A percentile compares a stretch with the other conserved stretches of the same genome.
Evolutionary conservation across 768 basidiomycete genomes (phyloP).

Genomic region (Sutorius australiensis): DNA sequence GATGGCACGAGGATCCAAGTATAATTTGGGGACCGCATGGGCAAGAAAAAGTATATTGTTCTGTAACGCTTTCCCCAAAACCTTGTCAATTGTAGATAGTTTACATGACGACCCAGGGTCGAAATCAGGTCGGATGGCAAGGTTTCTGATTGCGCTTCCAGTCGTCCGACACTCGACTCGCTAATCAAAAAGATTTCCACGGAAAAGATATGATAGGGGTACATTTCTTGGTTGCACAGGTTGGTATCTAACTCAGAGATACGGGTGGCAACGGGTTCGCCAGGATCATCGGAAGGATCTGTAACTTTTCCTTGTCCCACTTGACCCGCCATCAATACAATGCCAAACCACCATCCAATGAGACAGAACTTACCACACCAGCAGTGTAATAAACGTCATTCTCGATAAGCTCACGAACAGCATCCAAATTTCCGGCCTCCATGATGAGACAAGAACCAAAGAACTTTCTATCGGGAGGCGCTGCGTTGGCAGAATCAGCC

Average conservation of each 20-base stretch:
- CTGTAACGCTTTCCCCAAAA: not conserved
- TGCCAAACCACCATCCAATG: not conserved
- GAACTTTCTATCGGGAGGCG: conserved; percentile 50
- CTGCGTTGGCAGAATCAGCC: conserved; percentile 50
- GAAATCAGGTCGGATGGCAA: not conserved
- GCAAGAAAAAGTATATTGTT: not conserved
- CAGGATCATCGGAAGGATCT: conserved; percentile 44
- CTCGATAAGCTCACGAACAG: conserved; percentile 27
- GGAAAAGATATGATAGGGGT: not conserved
- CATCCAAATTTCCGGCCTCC: conserved; percentile 52
- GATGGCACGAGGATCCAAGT: not conserved
- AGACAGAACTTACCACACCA: conserved; percentile 19
- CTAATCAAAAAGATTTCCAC: not conserved
- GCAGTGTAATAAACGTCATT: conserved; percentile 21
- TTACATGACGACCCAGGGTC: conserved; percentile 1
- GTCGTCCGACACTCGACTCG: not conserved
- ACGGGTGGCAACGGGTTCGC: conserved; percentile 22
- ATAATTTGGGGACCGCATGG: not conserved
- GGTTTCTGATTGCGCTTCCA: not conserved
- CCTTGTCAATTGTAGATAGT: not conserved
- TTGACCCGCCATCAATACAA: conserved; percentile 16
- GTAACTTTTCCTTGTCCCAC: conserved; percentile 58
- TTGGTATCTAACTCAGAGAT: conserved; percentile 3
- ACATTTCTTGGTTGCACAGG: not conserved
- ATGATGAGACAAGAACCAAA: conserved; percentile 53